Base-by-base conservation (phyloP, 805 yeast genomes). In the Metahyphopichia silvanorum region DNA sequence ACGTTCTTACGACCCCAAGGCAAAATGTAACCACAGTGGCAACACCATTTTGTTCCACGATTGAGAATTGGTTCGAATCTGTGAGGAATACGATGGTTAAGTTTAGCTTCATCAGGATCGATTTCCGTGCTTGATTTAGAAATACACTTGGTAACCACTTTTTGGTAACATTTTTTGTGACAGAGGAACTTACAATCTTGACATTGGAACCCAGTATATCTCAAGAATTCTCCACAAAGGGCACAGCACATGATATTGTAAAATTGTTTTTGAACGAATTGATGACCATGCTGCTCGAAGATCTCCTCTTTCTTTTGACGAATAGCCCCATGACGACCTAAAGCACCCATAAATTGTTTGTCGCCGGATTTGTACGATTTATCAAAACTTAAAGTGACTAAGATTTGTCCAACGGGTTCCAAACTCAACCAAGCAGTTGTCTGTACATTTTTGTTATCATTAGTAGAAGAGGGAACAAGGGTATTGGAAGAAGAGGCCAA, bases 21-120 rank as follows among this genome's bases (percentile, higher is more conserved):
- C 41, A 93, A 70, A 32, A 93, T 80, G 54, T 87, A 87, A 40
- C 99, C 99, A 73, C 99, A 93, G 57, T 93, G 99, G 49, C 98
- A 93, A 64, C 99, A 93, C 99, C 99, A 93, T 54, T 91, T 89
- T 2, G 99, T 94, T 49, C 96, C 94, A 61, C 88, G 81, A 53
- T 93, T 93, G 12, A 93, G 75, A 17, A 79, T 77, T n/a, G 91
- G 89, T 45, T 86, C 96, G 57, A 91, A 91, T 55, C 96, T 78
- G 57, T 93, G 99, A 21, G 98, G 98, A 46, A 93, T 93, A 44
- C 95, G 84, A 58, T 93, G 98, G 51, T 93, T 93, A 57, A 93
- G 75, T 57, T 86, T 81, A 15, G 85, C 76, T 45, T 82, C 91
- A 52, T 82, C 88, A 2, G 77, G 70, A 51, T 80, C 86, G 27